Evolutionary conservation across 2,329 filamentous ascomycete genomes (phyloP), one percentile per base, ranked within the genome.

Genomic region (Penicillium sp.): DNA sequence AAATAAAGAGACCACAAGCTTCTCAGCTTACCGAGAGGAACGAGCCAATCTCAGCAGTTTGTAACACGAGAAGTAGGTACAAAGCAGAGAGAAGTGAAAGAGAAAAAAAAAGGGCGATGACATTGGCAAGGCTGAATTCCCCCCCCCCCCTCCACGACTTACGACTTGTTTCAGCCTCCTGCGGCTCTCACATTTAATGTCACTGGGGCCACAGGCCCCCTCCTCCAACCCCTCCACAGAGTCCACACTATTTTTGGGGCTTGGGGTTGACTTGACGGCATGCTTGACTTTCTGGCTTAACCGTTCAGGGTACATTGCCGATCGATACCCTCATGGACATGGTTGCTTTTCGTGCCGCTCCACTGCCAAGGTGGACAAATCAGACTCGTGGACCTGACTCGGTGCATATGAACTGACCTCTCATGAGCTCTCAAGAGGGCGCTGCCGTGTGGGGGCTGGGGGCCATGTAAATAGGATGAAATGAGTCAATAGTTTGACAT

Each of bases 121-220:
- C 22, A 40, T 17, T 33, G 22, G 50, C 30, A 38, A 38, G 50
- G 35, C 37, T 1, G 26, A 55, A 30, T n/a, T 30, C 38, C 35
- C 38, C 38, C 38, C 22, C 37, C 38, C 35, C 38, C 37, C 37
- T 30, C 35, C 37, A 15, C 15, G 24, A 50, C 56, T 35, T 38
- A 49, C 38, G 40, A 44, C 44, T 38, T 50, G 65, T 69, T 65
- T 68, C 66, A 68, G 63, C 67, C 59, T 65, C 56, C 51, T 62
- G 53, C 68, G 68, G 68, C 68, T 70, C 68, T 63, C 44, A 8
- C 22, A n/a, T 28, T n/a, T 54, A 40, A 42, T 54, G 19, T 22
- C 22, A 37, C 22, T 17, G 51, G 35, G 59, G 47, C 51, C 44
- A 62, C 59, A n/a, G 22, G 55, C 26, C 62, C 59, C 58, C 60